Evolutionary conservation across 225 moss, liverwort and hornwort genomes (phyloP).

Genomic region (Pseudoscleropodium purum): DNA sequence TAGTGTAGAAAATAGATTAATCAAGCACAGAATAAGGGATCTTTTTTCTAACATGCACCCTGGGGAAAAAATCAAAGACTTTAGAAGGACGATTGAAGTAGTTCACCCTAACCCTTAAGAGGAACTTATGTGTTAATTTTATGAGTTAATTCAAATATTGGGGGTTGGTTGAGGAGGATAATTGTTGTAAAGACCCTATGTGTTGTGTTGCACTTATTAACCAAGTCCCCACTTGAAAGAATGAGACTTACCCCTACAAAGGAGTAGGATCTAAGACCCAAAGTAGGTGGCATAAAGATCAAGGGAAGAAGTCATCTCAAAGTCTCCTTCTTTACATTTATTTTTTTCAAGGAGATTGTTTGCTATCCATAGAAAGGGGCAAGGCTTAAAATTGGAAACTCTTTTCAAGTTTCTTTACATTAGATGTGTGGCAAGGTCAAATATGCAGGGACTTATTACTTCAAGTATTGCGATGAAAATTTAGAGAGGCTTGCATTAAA

Average conservation of each 20-base stretch:
- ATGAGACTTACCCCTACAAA: too few relatives aligned
- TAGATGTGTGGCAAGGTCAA: background rate
- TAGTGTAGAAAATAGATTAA: too few relatives aligned
- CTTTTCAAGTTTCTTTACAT: background rate
- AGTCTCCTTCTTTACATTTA: background rate
- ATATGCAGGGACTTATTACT: accelerated
- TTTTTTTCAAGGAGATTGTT: background rate
- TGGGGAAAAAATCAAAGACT: accelerated
- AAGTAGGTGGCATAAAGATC: accelerated
- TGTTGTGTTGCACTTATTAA: accelerated
- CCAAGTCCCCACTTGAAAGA: accelerated
- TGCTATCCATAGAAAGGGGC: accelerated
- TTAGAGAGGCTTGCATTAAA: accelerated
- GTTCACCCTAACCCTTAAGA: accelerated
- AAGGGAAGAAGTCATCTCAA: accelerated
- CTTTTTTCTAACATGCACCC: background rate
- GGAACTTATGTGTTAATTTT: too few relatives aligned
- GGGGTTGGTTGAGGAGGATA: background rate
- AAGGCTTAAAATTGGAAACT: accelerated
- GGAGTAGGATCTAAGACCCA: accelerated
- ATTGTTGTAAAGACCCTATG: accelerated
- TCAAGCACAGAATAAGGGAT: background rate
- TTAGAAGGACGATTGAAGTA: accelerated
- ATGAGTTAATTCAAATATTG: background rate
- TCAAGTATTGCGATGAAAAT: background rate